Percentiles rank a stretch among this genome's conserved stretches.
Conservation (phyloP, 148 eudicot genomes). For the Rhododendron henanense region DNA sequence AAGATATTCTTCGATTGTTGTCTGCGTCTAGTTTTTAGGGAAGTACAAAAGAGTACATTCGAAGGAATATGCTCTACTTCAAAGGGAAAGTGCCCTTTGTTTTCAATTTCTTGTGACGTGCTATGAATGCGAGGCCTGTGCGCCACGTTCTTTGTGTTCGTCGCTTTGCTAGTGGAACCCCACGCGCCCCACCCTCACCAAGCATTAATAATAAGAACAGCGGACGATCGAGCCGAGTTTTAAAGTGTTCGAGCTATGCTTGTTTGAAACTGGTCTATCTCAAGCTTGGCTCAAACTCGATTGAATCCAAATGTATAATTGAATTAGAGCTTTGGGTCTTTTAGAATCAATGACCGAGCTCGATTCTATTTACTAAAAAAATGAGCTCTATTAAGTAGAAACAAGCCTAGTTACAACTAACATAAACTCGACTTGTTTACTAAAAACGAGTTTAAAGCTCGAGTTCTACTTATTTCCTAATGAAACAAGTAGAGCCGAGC, state of each 20-base stretch:
- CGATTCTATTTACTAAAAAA: no score
- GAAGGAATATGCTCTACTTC: slow-evolving; percentile 2
- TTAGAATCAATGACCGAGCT: no score
- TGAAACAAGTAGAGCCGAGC: not conserved
- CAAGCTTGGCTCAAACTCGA: not conserved
- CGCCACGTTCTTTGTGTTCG: slow-evolving; percentile 3
- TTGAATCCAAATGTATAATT: not conserved
- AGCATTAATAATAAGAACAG: not conserved
- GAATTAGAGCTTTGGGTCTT: not conserved
- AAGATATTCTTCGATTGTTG: not conserved
- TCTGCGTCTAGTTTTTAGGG: not conserved
- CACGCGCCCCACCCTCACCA: not conserved
- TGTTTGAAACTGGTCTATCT: not conserved
- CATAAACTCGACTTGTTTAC: not conserved
- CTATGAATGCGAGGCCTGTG: slow-evolving; percentile 1
- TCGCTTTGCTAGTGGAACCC: not conserved
- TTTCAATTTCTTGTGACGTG: not conserved
- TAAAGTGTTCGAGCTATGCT: not conserved
- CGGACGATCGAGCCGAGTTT: no score
- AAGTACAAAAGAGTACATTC: slow-evolving; percentile 4
- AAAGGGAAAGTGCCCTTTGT: not conserved
- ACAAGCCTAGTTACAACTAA: not conserved
- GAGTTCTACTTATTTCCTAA: not conserved
- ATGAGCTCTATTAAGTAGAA: not conserved
- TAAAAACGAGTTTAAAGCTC: not conserved